Conservation (phyloP, 1,139 yeast species). For the Yueomyces sp. region DNA sequence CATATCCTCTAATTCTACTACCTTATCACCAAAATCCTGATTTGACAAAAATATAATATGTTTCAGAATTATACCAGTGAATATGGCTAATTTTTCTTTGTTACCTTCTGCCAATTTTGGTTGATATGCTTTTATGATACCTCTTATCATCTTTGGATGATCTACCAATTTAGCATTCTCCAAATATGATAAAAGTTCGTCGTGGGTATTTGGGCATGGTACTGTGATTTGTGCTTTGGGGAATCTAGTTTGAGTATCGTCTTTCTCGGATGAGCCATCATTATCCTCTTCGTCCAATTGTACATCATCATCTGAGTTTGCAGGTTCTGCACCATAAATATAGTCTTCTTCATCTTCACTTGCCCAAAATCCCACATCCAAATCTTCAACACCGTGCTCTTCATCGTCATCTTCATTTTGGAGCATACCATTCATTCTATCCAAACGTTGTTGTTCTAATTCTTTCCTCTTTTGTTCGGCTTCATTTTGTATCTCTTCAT, state of each 20-base stretch:
- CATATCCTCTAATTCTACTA: constrained; percentile 18
- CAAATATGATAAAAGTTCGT: constrained; percentile 34
- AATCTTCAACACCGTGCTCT: constrained; percentile 56
- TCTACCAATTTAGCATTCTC: constrained; percentile 30
- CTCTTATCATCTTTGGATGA: constrained; percentile 38
- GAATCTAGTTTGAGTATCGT: not conserved
- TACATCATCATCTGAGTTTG: constrained; percentile 24
- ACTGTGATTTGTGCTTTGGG: constrained; percentile 6
- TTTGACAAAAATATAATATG: constrained; percentile 45
- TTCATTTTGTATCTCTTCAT: constrained; percentile 67
- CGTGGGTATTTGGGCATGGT: constrained; percentile 47
- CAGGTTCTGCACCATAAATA: constrained; percentile 13
- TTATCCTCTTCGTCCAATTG: constrained; percentile 14
- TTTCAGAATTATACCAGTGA: constrained; percentile 53
- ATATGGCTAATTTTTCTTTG: constrained; percentile 56
- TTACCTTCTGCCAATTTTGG: constrained; percentile 76
- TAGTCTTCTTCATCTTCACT: constrained; percentile 37
- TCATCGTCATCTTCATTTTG: constrained; percentile 17
- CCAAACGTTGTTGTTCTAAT: constrained; percentile 62
- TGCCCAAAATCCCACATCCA: constrained; percentile 40
- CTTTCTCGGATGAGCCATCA: constrained; percentile 6
- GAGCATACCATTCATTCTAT: constrained; percentile 72
- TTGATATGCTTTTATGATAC: constrained; percentile 49
- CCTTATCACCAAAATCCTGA: constrained; percentile 13
- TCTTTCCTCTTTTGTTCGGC: constrained; percentile 52